A percentile compares a stretch with the other conserved stretches of the same genome.
phyloP scores from a whole-genome alignment of 192 early-diverging fungal genomes.

The Backusella circina region DNA sequence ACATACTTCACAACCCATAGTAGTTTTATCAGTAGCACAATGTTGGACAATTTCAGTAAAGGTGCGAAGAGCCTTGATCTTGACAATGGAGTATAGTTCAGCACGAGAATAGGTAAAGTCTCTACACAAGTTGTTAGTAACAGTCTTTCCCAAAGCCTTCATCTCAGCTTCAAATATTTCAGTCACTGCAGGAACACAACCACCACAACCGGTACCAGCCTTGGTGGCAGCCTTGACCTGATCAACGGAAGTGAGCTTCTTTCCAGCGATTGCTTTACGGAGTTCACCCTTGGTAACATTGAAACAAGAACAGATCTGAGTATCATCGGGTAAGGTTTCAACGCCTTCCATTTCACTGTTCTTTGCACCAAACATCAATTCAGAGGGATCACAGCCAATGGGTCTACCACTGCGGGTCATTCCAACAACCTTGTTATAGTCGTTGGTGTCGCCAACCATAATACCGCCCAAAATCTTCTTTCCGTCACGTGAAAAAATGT shows the following conservation, averaged over 20 bases:
- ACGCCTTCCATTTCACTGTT: slow-evolving; percentile 36
- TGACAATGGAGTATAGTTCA: slow-evolving; percentile 60
- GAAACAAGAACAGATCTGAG: slow-evolving; percentile 71
- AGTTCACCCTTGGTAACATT: slow-evolving; percentile 64
- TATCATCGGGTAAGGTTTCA: slow-evolving; percentile 59
- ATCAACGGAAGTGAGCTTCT: slow-evolving; percentile 8
- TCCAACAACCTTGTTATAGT: slow-evolving; percentile 59
- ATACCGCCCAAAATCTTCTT: slow-evolving; percentile 64
- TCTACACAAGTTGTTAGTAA: slow-evolving; percentile 55
- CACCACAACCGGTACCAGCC: slow-evolving; percentile 58
- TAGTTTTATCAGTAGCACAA: slow-evolving; percentile 34
- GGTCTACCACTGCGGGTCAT: slow-evolving; percentile 49
- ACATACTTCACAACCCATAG: slow-evolving; percentile 57
- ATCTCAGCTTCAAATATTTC: slow-evolving; percentile 60
- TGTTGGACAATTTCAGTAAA: slow-evolving; percentile 51
- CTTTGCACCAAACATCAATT: slow-evolving; percentile 47
- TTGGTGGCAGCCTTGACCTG: slow-evolving; percentile 14
- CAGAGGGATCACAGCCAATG: slow-evolving; percentile 45
- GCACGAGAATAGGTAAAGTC: slow-evolving; percentile 58
- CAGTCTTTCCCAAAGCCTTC: slow-evolving; percentile 48
- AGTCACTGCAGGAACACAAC: slow-evolving; percentile 45
- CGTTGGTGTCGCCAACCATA: slow-evolving; percentile 63
- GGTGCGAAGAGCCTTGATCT: slow-evolving; percentile 48
- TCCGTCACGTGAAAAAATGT: slow-evolving; percentile 61
- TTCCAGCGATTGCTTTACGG: slow-evolving; percentile 45